Evolutionary conservation across 2,329 filamentous ascomycete genomes (phyloP).

Genomic region (Sarocladium kiliense): DNA sequence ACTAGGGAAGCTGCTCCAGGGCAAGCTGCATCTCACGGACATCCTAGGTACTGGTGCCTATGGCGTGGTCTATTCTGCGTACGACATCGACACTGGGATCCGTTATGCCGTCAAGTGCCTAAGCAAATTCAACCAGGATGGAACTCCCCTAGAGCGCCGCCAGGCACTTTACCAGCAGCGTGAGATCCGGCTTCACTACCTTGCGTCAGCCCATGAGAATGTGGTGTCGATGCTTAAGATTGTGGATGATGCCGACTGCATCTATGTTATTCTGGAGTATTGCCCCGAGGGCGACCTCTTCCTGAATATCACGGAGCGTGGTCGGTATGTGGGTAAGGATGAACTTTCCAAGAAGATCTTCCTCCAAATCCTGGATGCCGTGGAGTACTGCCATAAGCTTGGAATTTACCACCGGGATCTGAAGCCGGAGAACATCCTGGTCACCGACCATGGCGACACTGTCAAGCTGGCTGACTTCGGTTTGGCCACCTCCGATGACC

Average conservation of each 20-base stretch:
- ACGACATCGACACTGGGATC: constrained; percentile 74
- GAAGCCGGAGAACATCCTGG: constrained; percentile 97
- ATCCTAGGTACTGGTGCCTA: constrained; percentile 94
- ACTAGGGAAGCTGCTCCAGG: constrained; percentile 77
- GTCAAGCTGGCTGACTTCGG: constrained; percentile 98
- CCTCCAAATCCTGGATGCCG: constrained; percentile 92
- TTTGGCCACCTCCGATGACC: constrained; percentile 76
- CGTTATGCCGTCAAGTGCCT: constrained; percentile 95
- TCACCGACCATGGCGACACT: constrained; percentile 80
- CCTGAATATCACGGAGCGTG: constrained; percentile 92
- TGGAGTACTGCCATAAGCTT: constrained; percentile 86
- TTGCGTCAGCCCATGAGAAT: constrained; percentile 83
- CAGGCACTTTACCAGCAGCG: constrained; percentile 87
- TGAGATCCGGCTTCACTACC: constrained; percentile 87
- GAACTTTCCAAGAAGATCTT: constrained; percentile 81
- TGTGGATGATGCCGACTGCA: constrained; percentile 85
- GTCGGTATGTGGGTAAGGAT: constrained; percentile 91
- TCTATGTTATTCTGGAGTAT: constrained; percentile 94
- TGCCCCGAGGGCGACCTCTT: constrained; percentile 97
- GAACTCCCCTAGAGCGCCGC: constrained; percentile 69
- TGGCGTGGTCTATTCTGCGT: constrained; percentile 88
- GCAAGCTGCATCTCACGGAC: constrained; percentile 74
- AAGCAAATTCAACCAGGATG: constrained; percentile 77
- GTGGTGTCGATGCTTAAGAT: constrained; percentile 93
- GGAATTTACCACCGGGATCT: constrained; percentile 97